Percentiles rank a stretch among this genome's conserved stretches.
Evolutionary conservation across 192 early-diverging fungal species (phyloP).

Genomic region (Gryganskiella cystojenkinii): DNA sequence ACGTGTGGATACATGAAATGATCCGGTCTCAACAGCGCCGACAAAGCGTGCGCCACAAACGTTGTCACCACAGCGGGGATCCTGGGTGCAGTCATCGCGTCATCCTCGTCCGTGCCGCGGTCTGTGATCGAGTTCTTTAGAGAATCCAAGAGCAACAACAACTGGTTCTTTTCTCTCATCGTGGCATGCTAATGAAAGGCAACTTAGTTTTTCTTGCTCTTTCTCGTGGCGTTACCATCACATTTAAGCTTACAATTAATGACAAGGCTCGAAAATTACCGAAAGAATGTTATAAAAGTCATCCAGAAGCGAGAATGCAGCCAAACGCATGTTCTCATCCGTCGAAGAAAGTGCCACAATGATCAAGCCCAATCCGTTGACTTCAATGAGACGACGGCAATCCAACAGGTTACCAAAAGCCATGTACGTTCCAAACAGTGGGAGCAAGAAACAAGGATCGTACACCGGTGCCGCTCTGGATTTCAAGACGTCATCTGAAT

Average conservation of each 20-base stretch:
- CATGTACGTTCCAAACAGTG: constrained; percentile 70
- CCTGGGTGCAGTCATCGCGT: constrained; percentile 53
- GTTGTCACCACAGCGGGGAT: constrained; percentile 73
- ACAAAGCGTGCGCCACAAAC: constrained; percentile 74
- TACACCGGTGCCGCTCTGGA: constrained; percentile 57
- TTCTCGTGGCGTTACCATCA: too few relatives aligned
- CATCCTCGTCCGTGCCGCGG: constrained; percentile 50
- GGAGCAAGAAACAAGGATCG: constrained; percentile 77
- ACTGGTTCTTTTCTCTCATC: constrained; percentile 77
- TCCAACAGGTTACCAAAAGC: constrained; percentile 64
- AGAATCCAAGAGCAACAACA: constrained; percentile 71
- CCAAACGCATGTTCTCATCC: constrained; percentile 63
- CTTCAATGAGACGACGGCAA: constrained; percentile 70
- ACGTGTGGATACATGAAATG: constrained; percentile 81
- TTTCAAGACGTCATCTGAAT: constrained; percentile 19
- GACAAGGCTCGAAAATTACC: too few relatives aligned
- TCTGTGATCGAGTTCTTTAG: constrained; percentile 75
- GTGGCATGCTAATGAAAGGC: constrained; percentile 36
- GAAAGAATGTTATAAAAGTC: constrained; percentile 67
- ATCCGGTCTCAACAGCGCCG: constrained; percentile 73
- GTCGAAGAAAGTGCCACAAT: constrained; percentile 71
- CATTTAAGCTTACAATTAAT: too few relatives aligned
- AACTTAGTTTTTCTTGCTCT: too few relatives aligned
- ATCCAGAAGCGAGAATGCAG: constrained; percentile 75
- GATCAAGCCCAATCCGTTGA: constrained; percentile 74